Percentiles rank a stretch among this genome's conserved stretches.
Conservation (phyloP, 2,329 filamentous ascomycete species). For the Calonectria pseudoturangicola region DNA sequence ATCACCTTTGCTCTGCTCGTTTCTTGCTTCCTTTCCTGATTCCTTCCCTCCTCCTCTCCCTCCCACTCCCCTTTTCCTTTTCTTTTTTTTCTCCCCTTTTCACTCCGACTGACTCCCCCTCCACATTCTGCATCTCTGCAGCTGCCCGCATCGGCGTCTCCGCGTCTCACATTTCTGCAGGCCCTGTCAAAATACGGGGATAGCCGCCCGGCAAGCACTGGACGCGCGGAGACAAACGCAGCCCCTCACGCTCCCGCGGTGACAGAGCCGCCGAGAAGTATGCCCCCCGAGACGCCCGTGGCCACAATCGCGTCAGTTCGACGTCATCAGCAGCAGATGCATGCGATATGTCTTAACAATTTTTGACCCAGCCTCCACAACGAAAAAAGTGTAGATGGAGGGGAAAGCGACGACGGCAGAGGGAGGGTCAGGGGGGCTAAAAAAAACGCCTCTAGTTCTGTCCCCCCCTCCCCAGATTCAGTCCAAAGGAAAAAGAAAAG, state of each 20-base stretch:
- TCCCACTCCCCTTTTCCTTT: neutral
- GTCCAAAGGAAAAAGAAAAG: neutral
- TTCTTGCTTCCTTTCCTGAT: neutral
- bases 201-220: neutral
- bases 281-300: neutral
- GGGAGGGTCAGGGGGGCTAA: too few species aligned
- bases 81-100: neutral
- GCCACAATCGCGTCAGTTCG: neutral
- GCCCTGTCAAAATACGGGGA: neutral
- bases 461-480: neutral
- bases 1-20: neutral
- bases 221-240: neutral
- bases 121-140: slow-evolving; percentile 4
- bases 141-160: neutral
- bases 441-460: neutral
- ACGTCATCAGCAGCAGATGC: neutral
- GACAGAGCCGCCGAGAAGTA: neutral
- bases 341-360: neutral
- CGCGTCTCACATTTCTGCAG: neutral
- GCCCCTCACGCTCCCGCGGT: neutral
- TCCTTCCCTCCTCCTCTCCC: neutral
- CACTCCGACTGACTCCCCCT: neutral
- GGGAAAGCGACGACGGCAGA: too few species aligned
- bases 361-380: neutral
- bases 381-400: too few species aligned